Evolutionary conservation across 176 grass and related monocot species (phyloP).

Genomic region (bread wheat (Triticum aestivum)): IWGSC_CS_RefSeq_v2.1 NC_057802.1:512949166-512949665

Average conservation of each 20-base stretch:
- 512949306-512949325: slow-evolving; percentile 66
- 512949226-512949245: slow-evolving; percentile 71
- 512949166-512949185: slow-evolving; percentile 30
- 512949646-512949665: background rate
- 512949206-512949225: slow-evolving; percentile 60
- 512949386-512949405: too few species aligned
- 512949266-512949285: slow-evolving; percentile 88
- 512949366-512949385: background rate
- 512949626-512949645: background rate
- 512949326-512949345: background rate
- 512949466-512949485: slow-evolving; percentile 75
- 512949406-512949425: slow-evolving; percentile 66
- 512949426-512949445: slow-evolving; percentile 65
- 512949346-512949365: slow-evolving; percentile 23
- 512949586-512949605: background rate
- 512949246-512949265: slow-evolving; percentile 76
- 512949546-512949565: slow-evolving; percentile 31
- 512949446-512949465: slow-evolving; percentile 44
- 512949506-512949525: slow-evolving; percentile 36
- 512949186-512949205: slow-evolving; percentile 72
- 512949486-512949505: slow-evolving; percentile 68
- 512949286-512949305: slow-evolving; percentile 87
- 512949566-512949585: background rate
- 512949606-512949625: background rate
- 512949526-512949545: slow-evolving; percentile 71